Evolutionary conservation across 2,329 filamentous ascomycete genomes (phyloP).

Genomic region (Aspergillus viridinutans): DNA sequence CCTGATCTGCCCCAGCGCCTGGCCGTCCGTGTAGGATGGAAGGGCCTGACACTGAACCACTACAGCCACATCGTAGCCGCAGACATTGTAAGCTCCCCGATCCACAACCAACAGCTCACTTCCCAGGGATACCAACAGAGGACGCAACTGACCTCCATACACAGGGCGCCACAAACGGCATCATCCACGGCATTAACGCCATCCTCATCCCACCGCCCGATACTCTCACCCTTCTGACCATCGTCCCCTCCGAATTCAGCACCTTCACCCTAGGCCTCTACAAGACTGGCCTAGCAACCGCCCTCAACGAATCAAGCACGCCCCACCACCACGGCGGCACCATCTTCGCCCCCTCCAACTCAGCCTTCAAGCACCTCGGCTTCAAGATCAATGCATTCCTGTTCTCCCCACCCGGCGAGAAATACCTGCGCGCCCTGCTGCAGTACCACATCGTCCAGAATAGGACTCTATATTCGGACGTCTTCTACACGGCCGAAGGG

Average conservation of each 20-base stretch:
- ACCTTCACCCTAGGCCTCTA: slow-evolving; percentile 70
- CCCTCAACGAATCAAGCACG: slow-evolving; percentile 41
- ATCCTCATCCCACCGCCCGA: slow-evolving; percentile 72
- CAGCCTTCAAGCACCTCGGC: slow-evolving; percentile 73
- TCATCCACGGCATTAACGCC: slow-evolving; percentile 72
- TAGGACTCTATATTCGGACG: slow-evolving; percentile 75
- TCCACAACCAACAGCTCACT: too few relatives aligned
- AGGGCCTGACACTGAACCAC: slow-evolving; percentile 71
- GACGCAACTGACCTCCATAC: slow-evolving; percentile 1
- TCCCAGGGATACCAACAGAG: background rate
- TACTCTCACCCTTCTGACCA: slow-evolving; percentile 59
- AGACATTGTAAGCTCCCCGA: slow-evolving; percentile 62
- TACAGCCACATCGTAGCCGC: slow-evolving; percentile 65
- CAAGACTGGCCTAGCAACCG: slow-evolving; percentile 67
- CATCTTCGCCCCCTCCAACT: slow-evolving; percentile 76
- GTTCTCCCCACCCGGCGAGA: slow-evolving; percentile 69
- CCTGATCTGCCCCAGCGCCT: slow-evolving; percentile 65
- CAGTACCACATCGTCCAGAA: slow-evolving; percentile 74
- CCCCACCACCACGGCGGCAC: slow-evolving; percentile 63
- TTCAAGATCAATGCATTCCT: slow-evolving; percentile 74
- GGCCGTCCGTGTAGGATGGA: slow-evolving; percentile 58
- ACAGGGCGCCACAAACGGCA: slow-evolving; percentile 69
- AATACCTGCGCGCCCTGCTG: slow-evolving; percentile 72
- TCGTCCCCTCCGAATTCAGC: slow-evolving; percentile 68
- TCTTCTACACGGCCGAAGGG: slow-evolving; percentile 56